These are phyloP conservation scores for Irpex sp. DNA, from an alignment of 1,284 basidiomycete genomes.

Conservation along the genomic window DNA sequence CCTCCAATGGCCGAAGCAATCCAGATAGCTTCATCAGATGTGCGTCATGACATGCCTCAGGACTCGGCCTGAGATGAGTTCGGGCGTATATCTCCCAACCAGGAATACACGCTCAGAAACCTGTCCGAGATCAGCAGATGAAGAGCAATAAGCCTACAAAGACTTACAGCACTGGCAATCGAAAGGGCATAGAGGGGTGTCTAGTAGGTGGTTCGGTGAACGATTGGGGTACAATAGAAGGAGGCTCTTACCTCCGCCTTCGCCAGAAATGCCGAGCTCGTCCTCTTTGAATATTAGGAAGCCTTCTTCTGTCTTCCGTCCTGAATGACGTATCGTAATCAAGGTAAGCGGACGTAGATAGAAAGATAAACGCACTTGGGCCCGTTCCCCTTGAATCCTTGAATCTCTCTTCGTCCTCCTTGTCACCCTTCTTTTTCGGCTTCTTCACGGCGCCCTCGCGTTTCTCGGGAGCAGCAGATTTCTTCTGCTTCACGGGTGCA, in stretches of 20 bases:
- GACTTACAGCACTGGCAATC: constrained; percentile 32
- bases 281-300: constrained; percentile 84
- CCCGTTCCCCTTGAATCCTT: constrained; percentile 74
- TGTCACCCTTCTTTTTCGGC: constrained; percentile 25
- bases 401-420: constrained; percentile 54
- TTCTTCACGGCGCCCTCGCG: constrained; percentile 15
- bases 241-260: constrained; percentile 67
- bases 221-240: not conserved
- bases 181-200: constrained; percentile 31
- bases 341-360: not conserved
- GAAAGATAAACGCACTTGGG: constrained; percentile 51
- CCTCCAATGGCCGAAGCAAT: too few relatives aligned
- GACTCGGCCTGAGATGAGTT: too few relatives aligned
- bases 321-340: constrained; percentile 35
- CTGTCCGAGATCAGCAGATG: constrained; percentile 26
- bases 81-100: too few relatives aligned
- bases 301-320: constrained; percentile 82
- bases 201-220: constrained; percentile 24
- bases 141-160: not conserved
- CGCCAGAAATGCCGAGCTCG: constrained; percentile 72
- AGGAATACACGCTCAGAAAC: constrained; percentile 34
- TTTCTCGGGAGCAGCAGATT: constrained; percentile 9
- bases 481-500: constrained; percentile 25
- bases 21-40: too few relatives aligned
- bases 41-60: too few relatives aligned